Evolutionary conservation across 345 rosid species (phyloP).

Genomic region (Eucalyptus pauciflora): DNA sequence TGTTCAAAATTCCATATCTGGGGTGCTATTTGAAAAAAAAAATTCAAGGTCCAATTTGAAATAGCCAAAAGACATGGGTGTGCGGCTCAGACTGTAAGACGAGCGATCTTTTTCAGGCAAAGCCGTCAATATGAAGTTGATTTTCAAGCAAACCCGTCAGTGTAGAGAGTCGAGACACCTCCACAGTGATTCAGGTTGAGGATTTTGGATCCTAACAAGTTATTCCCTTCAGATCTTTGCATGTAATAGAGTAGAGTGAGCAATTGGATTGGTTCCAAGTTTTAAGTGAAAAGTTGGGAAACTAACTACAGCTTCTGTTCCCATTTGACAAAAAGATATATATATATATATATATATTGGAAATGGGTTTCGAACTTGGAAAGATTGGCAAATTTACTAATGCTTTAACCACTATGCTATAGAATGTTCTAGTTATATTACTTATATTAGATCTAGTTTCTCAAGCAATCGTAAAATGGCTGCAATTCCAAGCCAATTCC

Average conservation of each 20-base stretch:
- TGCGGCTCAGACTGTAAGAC: neutral
- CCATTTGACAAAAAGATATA: too few relatives aligned
- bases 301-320: accelerated
- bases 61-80: neutral
- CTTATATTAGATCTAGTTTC: too few relatives aligned
- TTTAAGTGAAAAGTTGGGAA: neutral
- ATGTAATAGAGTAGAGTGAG: neutral
- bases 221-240: neutral
- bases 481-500: too few relatives aligned
- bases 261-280: neutral
- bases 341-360: too few relatives aligned
- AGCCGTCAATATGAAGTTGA: neutral
- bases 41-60: neutral
- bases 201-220: neutral
- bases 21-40: too few relatives aligned
- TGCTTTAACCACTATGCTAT: too few relatives aligned
- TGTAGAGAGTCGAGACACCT: too few relatives aligned
- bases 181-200: neutral
- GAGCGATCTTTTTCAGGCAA: neutral
- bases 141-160: too few relatives aligned
- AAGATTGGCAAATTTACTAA: too few relatives aligned
- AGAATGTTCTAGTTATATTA: too few relatives aligned
- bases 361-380: neutral
- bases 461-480: too few relatives aligned
- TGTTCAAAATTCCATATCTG: too few relatives aligned